phyloP scores from a whole-genome alignment of 2,329 filamentous ascomycete species.

The Pseudogymnoascus sp. region DNA sequence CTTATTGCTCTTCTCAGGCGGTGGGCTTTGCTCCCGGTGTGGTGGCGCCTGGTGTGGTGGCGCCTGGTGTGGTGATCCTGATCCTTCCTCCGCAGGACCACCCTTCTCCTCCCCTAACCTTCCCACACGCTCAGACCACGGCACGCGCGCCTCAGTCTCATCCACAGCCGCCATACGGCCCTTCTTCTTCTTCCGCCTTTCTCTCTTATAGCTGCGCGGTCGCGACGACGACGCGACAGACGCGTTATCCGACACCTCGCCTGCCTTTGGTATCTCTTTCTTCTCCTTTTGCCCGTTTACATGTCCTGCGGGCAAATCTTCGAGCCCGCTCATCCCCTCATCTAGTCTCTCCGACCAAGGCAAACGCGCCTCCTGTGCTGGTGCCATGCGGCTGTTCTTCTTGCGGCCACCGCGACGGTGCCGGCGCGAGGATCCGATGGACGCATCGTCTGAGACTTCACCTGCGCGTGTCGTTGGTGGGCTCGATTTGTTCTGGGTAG shows the following conservation, averaged over 20 bases:
- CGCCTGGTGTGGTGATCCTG: background rate
- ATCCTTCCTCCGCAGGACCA: background rate
- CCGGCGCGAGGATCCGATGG: background rate
- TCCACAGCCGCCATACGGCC: background rate
- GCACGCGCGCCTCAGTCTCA: background rate
- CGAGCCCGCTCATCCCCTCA: slow-evolving; percentile 1
- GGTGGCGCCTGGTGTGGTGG: background rate
- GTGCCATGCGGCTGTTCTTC: background rate
- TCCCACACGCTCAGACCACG: background rate
- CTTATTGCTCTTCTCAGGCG: background rate
- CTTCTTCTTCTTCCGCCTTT: slow-evolving; percentile 6
- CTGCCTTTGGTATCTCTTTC: slow-evolving; percentile 6
- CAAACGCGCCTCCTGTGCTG: background rate
- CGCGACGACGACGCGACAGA: background rate
- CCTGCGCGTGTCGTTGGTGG: background rate
- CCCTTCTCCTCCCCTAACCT: background rate
- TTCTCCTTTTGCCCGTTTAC: slow-evolving; percentile 16
- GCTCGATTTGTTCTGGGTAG: background rate
- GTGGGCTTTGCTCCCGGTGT: background rate
- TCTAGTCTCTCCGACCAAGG: background rate
- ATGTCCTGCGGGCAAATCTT: slow-evolving; percentile 8
- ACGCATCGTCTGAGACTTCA: background rate
- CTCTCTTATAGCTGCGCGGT: background rate
- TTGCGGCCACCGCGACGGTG: background rate
- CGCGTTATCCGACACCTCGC: background rate